These are phyloP conservation scores for Lagenidium giganteum DNA, from an alignment of 352 stramenopile genomes.

Conservation along the genomic window DNA sequence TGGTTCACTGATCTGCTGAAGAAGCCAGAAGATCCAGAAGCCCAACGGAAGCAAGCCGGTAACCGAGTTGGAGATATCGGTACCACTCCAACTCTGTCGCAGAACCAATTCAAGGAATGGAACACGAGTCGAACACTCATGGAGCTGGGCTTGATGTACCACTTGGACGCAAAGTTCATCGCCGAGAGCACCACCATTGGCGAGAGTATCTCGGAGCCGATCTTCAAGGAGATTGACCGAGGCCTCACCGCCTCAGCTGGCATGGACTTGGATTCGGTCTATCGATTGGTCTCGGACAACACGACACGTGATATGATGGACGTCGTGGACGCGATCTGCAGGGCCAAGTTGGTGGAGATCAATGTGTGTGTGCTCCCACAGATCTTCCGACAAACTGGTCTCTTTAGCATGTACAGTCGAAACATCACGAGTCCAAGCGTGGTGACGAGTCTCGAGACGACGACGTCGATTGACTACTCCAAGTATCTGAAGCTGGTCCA, in stretches of 20 bases:
- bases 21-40: too few relatives aligned
- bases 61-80: too few relatives aligned
- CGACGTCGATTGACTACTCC: not conserved
- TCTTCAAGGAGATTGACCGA: constrained; percentile 1
- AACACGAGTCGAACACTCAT: constrained; percentile 2
- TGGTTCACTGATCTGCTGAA: constrained; percentile 3
- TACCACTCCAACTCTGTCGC: not conserved
- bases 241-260: not conserved
- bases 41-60: too few relatives aligned
- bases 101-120: not conserved
- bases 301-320: not conserved
- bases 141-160: constrained; percentile 7
- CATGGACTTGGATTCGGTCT: constrained; percentile 8
- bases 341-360: not conserved
- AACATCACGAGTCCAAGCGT: constrained; percentile 5
- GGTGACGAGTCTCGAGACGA: constrained; percentile 3
- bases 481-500: constrained; percentile 7
- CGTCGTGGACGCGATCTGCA: constrained; percentile 3
- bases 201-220: constrained; percentile 5
- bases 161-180: constrained; percentile 4
- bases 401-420: constrained; percentile 5
- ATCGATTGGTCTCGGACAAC: not conserved
- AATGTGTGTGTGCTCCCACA: constrained; percentile 9
- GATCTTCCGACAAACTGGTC: constrained; percentile 6
- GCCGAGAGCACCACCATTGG: constrained; percentile 1